These are phyloP conservation scores for Pseudogymnoascus sp. DNA, from an alignment of 2,329 filamentous ascomycete genomes.

Conservation along the genomic window DNA sequence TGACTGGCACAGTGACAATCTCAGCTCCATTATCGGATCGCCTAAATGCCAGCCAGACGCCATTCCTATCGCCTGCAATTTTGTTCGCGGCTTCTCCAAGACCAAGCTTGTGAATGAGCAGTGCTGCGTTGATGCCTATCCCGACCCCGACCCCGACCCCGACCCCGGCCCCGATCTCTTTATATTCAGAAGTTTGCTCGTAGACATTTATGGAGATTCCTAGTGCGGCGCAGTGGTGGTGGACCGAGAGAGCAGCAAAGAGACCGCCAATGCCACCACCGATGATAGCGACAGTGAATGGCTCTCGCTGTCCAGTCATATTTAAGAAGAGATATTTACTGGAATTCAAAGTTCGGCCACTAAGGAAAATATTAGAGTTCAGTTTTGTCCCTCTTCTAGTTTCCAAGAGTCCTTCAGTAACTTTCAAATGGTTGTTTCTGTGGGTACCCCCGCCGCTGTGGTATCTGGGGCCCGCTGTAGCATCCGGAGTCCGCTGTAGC, in stretches of 20 bases:
- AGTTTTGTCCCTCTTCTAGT: too few species aligned
- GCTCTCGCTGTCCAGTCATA: not conserved
- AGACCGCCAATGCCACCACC: constrained; percentile 3
- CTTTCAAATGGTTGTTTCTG: not conserved
- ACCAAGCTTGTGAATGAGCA: constrained; percentile 19
- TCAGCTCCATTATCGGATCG: constrained; percentile 29
- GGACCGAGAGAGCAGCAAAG: not conserved
- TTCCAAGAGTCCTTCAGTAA: too few species aligned
- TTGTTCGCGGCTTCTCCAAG: constrained; percentile 24
- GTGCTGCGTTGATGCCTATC: constrained; percentile 11
- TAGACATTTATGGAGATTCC: not conserved
- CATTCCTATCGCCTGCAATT: constrained; percentile 25
- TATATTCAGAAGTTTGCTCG: constrained; percentile 12
- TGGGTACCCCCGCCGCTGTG: not conserved
- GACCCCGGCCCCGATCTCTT: not conserved
- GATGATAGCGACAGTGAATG: constrained; percentile 4
- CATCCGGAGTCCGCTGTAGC: too few species aligned
- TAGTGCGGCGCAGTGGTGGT: not conserved
- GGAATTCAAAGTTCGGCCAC: too few species aligned
- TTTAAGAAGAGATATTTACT: too few species aligned
- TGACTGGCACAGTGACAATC: constrained; percentile 24
- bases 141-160: not conserved
- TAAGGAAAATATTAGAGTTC: too few species aligned
- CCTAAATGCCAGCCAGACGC: constrained; percentile 29
- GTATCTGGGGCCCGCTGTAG: too few species aligned